These are phyloP conservation scores for Diphasiastrum complanatum DNA, from an alignment of 83 land plant genomes.

Conservation along the genomic window DNA sequence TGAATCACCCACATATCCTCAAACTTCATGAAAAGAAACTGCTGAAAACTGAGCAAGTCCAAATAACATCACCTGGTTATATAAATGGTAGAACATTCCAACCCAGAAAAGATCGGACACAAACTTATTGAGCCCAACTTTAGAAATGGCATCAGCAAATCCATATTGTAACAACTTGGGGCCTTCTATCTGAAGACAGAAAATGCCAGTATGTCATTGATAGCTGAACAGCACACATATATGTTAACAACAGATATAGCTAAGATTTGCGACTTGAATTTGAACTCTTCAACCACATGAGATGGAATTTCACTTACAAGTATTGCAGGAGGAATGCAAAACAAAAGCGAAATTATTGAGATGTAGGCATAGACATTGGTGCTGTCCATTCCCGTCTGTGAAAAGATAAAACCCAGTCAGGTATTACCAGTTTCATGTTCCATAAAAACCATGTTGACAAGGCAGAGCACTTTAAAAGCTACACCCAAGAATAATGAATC, in stretches of 20 bases:
- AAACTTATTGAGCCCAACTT: slow-evolving; percentile 75
- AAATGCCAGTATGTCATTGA: neutral
- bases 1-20: no score
- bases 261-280: neutral
- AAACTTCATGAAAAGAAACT: no score
- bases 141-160: slow-evolving; percentile 74
- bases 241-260: neutral
- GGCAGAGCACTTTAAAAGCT: no score
- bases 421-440: no score
- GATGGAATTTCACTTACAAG: slow-evolving; percentile 47
- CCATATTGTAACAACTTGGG: slow-evolving; percentile 75
- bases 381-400: slow-evolving; percentile 99
- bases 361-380: slow-evolving; percentile 97
- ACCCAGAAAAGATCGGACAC: slow-evolving; percentile 96
- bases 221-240: neutral
- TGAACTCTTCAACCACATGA: neutral
- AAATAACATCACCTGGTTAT: slow-evolving; percentile 99
- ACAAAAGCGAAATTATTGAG: slow-evolving; percentile 75
- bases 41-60: no score
- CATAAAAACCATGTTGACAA: no score
- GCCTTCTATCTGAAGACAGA: slow-evolving; percentile 69
- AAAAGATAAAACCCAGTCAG: no score
- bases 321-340: slow-evolving; percentile 92
- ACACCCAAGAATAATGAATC: no score
- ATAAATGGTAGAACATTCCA: slow-evolving; percentile 97